Base-by-base conservation (phyloP, 805 yeast genomes). In the Yarrowia divulgata region DNA sequence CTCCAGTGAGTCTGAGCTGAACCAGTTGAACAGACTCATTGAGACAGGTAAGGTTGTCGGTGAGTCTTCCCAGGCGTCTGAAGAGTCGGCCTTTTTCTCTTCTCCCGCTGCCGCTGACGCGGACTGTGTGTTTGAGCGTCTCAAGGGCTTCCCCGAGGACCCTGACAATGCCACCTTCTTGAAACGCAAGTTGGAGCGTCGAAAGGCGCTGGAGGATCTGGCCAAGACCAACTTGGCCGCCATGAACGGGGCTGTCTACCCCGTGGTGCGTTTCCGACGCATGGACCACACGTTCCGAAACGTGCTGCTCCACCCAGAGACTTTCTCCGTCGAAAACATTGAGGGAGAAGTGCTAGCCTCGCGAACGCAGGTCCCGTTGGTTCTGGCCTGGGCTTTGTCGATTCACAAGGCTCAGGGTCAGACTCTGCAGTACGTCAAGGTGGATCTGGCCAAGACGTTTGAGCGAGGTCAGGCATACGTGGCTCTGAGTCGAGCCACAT, bases 321-420 rank as follows among this genome's bases (percentile, higher is more conserved):
- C 82, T 14, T 94, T 97, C 92, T 84, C 83, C 0, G 81, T 91
- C 29, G 94, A 89, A 72, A 96, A 92, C 77, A 92, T 90, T 66
- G 79, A 83, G 32, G 91, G 89, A 23, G 82, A 82, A 9, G 85
- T 89, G 0, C 73, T 91, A 14, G 97, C 91, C 0, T 82, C 89
- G 1, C 82, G 98, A 73, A 81, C 83, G 0, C 99, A 95, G 75
- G 73, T 95, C 1, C 99, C 99, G 0, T 79, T 95, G 67, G 88
- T 94, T 73, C 80, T 93, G n/a, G 97, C 99, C 0, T 95, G 98
- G 98, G 93, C 99, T 0, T 79, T 95, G 54, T 93, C 98, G 0
- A 93, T 95, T 55, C 99, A 95, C 77, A 94, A 95, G 79, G 88
- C 98, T 0, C 99, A 94, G 77, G 99, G 99, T 0, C 93, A 94